These are phyloP conservation scores for Obelidium mucronatum DNA, from an alignment of 192 early-diverging fungal species.

Conservation along the genomic window DNA sequence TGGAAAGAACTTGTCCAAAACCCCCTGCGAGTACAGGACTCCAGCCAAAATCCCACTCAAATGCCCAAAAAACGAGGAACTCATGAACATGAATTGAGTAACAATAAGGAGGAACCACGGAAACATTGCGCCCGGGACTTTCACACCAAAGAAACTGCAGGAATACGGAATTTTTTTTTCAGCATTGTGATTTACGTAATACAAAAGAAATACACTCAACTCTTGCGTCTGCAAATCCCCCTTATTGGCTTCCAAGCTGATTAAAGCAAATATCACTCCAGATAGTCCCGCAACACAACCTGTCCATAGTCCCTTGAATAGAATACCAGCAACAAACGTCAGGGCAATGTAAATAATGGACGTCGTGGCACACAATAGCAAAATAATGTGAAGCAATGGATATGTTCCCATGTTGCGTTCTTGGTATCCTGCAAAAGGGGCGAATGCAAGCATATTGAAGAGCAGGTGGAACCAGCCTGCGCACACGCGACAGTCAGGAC, in stretches of 20 bases:
- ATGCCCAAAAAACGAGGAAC: slow-evolving; percentile 29
- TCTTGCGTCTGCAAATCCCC: slow-evolving; percentile 29
- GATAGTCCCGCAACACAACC: slow-evolving; percentile 14
- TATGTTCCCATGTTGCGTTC: slow-evolving; percentile 34
- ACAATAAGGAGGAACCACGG: slow-evolving; percentile 30
- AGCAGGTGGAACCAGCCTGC: slow-evolving; percentile 36
- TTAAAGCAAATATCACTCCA: slow-evolving; percentile 29
- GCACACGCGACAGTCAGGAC: too few relatives aligned
- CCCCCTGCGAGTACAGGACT: slow-evolving; percentile 5
- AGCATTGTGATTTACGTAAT: not conserved
- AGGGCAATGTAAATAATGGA: slow-evolving; percentile 7
- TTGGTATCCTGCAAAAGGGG: slow-evolving; percentile 15
- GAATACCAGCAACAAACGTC: slow-evolving; percentile 22
- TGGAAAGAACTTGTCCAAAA: slow-evolving; percentile 12
- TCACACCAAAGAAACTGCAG: slow-evolving; percentile 36
- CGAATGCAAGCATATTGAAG: slow-evolving; percentile 25
- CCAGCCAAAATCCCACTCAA: slow-evolving; percentile 23
- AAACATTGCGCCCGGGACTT: slow-evolving; percentile 26
- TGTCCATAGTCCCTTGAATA: slow-evolving; percentile 9
- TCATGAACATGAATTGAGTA: slow-evolving; percentile 24
- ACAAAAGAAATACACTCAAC: not conserved
- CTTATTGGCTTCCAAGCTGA: slow-evolving; percentile 28
- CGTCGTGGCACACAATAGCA: slow-evolving; percentile 3
- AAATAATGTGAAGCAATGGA: slow-evolving; percentile 14
- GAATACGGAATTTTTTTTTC: not conserved